Evolutionary conservation across 2,329 filamentous ascomycete species (phyloP), one percentile per base, ranked within the genome.

Genomic region (Epichloe glyceriae): DNA sequence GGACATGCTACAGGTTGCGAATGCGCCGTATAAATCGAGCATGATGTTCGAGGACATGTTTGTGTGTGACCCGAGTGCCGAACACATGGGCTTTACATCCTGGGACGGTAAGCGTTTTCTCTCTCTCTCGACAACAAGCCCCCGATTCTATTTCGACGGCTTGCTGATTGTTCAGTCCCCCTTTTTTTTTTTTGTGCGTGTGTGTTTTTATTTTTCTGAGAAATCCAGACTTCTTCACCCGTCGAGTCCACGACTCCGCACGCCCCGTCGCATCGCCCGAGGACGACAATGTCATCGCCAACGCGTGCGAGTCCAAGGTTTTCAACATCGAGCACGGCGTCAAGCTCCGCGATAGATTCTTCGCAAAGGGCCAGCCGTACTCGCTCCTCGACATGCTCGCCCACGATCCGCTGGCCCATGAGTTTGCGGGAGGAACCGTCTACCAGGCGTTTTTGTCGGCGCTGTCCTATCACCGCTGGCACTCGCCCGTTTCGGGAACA

Each of bases 361-460:
- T 81, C 75, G 71, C 81, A 59, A 88, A 87, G 61, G 75, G 73
- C 8, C 81, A 86, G 63, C 80, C 81, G 0, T 87, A 86, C 65
- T 84, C 79, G 0, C 63, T 84, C 17, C 57, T 69, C 2, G 77
- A 85, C 60, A 85, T 85, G 79, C 69, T 87, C 3, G 74, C 69
- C 0, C 66, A 78, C 57, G 78, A 84, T 56, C 59, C 69, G 0
- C 62, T 79, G 1, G 68, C 78, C 0, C 57, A 68, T 7, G 59
- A 76, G 1, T 87, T 86, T 56, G 73, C 70, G 0, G 78, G 77
- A 5, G 83, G 79, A 1, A 85, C 80, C 0, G 69, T 87, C 30
- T 87, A 86, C 63, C 83, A 88, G 59, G 83, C 82, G 0, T 87
- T 85, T 60, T 67, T 88, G 3, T 81, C 74, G 7, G 78, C 81